phyloP scores from a whole-genome alignment of 2,329 filamentous ascomycete genomes.

The Leptoxyphium fumago region DNA sequence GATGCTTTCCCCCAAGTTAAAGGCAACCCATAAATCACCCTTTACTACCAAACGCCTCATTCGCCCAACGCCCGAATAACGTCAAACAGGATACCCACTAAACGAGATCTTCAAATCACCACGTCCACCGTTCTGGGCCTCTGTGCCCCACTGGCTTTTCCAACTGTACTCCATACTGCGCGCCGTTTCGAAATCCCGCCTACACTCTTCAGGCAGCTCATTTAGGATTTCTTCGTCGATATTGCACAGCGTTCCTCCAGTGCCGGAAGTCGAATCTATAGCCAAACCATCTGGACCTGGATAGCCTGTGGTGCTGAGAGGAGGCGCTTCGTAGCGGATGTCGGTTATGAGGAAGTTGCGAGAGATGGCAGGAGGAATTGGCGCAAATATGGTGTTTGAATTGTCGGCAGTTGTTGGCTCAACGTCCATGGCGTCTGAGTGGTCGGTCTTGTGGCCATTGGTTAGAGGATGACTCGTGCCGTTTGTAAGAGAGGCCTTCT shows the following conservation, averaged over 20 bases:
- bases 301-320: slow-evolving; percentile 41
- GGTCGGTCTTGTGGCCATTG: slow-evolving; percentile 3
- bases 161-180: slow-evolving; percentile 51
- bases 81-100: slow-evolving; percentile 34
- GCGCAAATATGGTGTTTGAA: slow-evolving; percentile 31
- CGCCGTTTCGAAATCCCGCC: slow-evolving; percentile 55
- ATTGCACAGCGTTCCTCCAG: slow-evolving; percentile 41
- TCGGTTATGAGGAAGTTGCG: slow-evolving; percentile 50
- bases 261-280: slow-evolving; percentile 28
- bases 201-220: slow-evolving; percentile 55
- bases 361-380: slow-evolving; percentile 42
- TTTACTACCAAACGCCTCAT: slow-evolving; percentile 7
- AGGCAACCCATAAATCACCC: not conserved
- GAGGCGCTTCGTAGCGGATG: slow-evolving; percentile 42
- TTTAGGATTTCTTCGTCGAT: slow-evolving; percentile 51
- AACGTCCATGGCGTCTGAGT: slow-evolving; percentile 6
- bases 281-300: slow-evolving; percentile 43
- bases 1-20: not conserved
- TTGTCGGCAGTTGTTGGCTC: slow-evolving; percentile 3
- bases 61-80: slow-evolving; percentile 22
- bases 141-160: slow-evolving; percentile 60
- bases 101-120: slow-evolving; percentile 33
- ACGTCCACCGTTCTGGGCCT: slow-evolving; percentile 41
- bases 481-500: slow-evolving; percentile 16
- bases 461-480: slow-evolving; percentile 1